Evolutionary conservation across 1,139 yeast species (phyloP), one percentile per base, ranked within the genome.

Genomic region (Arxiozyma telluris): DNA sequence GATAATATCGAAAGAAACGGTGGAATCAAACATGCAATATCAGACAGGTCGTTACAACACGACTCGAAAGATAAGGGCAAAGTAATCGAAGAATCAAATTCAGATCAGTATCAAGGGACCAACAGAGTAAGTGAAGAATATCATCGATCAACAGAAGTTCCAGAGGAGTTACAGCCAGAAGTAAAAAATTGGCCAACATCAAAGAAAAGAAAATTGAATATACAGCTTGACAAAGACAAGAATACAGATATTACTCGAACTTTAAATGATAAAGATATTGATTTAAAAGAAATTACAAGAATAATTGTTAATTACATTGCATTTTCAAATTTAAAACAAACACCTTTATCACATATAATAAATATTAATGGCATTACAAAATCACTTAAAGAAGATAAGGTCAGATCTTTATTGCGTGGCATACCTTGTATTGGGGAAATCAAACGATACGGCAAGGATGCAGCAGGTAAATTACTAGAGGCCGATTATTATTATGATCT

Each of bases 381-480:
- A 18, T 69, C 68, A 48, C 71, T 77, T 59, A 66, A 76, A 41
- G 74, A 73, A 57, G 69, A 65, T 44, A 82, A 82, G 62, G 70
- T 81, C 34, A 74, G 83, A 57, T 73, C 64, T 50, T 61, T 64
- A 49, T 61, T 71, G 58, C 63, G 67, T 50, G 53, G 61, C 38
- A 61, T 68, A 54, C 57, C 59, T 44, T 84, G 94, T 62, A 79
- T 91, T 54, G 98, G 98, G 17, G 84, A 87, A 12, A 90, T 93
- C 58, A 80, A 82, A 63, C 84, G 98, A 68, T 77, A 80, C 57
- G 98, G 98, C 51, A 91, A 89, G 68, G 98, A 93, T 71, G 97
- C 98, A 4, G 96, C 97, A 1, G 98, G 98, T 17, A 88, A 89
- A 68, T 89, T 89, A 5, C 75, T 93, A 59, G 97, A 91, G 61